Conservation (phyloP, 495 filamentous ascomycete species). For the Hypoxylon cercidicola region DNA sequence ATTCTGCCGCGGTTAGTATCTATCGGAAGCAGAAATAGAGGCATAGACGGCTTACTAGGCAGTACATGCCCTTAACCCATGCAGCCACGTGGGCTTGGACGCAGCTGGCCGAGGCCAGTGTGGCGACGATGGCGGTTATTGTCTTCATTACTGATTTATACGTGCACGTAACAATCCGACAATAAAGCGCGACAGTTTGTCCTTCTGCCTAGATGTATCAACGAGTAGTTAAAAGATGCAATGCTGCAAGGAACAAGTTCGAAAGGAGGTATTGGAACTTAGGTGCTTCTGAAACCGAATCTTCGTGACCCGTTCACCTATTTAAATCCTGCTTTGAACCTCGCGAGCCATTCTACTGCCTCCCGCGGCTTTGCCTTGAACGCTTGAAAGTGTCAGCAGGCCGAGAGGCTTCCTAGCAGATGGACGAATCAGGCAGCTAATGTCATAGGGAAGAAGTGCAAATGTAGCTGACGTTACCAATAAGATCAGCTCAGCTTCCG, state of each 20-base stretch:
- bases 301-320: neutral
- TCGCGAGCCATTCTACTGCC: neutral
- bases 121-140: constrained; percentile 18
- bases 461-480: constrained; percentile 28
- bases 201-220: too few species aligned
- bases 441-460: neutral
- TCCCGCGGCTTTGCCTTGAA: neutral
- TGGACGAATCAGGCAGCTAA: neutral
- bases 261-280: too few species aligned
- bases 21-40: neutral
- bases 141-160: constrained; percentile 17
- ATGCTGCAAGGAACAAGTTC: too few species aligned
- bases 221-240: too few species aligned
- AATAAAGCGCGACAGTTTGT: too few species aligned
- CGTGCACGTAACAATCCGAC: too few species aligned
- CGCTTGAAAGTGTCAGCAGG: neutral
- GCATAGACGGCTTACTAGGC: constrained; percentile 32
- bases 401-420: neutral
- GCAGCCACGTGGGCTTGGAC: constrained; percentile 56
- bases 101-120: constrained; percentile 35
- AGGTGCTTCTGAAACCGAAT: too few species aligned
- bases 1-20: constrained; percentile 20
- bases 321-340: neutral
- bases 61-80: constrained; percentile 63
- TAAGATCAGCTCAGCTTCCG: constrained; percentile 9